These are phyloP conservation scores for Citrus australasica DNA, from an alignment of 345 rosid species.

Conservation along the genomic window DNA sequence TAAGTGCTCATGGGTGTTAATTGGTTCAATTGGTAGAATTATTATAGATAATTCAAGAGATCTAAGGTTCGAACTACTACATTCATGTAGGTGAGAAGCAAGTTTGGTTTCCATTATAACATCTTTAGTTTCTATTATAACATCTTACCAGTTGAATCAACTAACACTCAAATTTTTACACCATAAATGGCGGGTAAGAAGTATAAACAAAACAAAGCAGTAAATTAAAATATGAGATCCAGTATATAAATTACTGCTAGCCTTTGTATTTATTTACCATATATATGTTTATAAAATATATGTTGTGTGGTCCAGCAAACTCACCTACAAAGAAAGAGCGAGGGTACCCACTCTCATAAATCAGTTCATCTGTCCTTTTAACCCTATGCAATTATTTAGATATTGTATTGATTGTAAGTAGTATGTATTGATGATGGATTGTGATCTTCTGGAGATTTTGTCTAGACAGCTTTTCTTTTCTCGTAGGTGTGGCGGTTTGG, in stretches of 20 bases:
- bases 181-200: neutral
- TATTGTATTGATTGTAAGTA: slow-evolving; percentile 42
- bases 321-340: slow-evolving; percentile 21
- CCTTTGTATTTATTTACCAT: slow-evolving; percentile 16
- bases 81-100: too few species aligned
- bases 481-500: slow-evolving; percentile 29
- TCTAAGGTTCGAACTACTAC: too few species aligned
- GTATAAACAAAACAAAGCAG: neutral
- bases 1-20: neutral
- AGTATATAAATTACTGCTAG: slow-evolving; percentile 18
- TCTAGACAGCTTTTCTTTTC: slow-evolving; percentile 26
- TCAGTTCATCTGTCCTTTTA: slow-evolving; percentile 45
- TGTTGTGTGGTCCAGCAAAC: slow-evolving; percentile 37
- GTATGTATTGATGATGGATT: slow-evolving; percentile 48
- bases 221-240: slow-evolving; percentile 26
- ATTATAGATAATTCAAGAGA: neutral
- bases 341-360: slow-evolving; percentile 44
- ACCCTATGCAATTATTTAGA: slow-evolving; percentile 32
- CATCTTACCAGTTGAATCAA: slow-evolving; percentile 22
- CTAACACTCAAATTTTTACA: neutral
- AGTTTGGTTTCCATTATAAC: too few species aligned
- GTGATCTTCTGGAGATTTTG: slow-evolving; percentile 46
- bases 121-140: neutral
- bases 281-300: neutral
- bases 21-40: neutral